Conservation (phyloP, 345 rosid genomes). For the Eucalyptus victrix region DNA sequence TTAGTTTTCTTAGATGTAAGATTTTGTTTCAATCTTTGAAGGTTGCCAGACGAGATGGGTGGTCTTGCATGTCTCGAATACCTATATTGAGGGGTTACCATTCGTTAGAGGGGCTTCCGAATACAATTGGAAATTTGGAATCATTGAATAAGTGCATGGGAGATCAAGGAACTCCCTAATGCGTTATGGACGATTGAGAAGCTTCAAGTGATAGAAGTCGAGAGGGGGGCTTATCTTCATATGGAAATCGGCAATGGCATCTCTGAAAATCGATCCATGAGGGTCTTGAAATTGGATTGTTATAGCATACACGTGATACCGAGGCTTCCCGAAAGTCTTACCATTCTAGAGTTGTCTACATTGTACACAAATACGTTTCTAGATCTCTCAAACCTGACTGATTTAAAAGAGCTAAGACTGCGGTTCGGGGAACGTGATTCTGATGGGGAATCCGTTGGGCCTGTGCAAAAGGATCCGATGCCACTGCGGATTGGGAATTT, state of each 20-base stretch:
- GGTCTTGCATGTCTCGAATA: background rate
- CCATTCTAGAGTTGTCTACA: fast-evolving
- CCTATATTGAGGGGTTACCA: fast-evolving
- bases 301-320: fast-evolving
- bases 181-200: fast-evolving
- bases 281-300: fast-evolving
- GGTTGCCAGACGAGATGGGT: background rate
- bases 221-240: fast-evolving
- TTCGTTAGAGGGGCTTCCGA: background rate
- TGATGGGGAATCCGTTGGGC: too few species aligned
- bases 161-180: fast-evolving
- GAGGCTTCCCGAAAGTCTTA: too few species aligned
- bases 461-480: fast-evolving
- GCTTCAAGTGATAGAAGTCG: background rate
- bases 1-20: too few species aligned
- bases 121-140: background rate
- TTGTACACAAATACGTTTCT: fast-evolving
- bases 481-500: background rate
- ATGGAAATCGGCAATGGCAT: fast-evolving
- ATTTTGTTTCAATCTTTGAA: fast-evolving
- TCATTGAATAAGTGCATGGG: fast-evolving
- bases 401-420: fast-evolving
- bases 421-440: fast-evolving
- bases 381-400: too few species aligned
- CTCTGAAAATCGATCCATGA: too few species aligned